These are phyloP conservation scores for Sphagnurus paluster DNA, from an alignment of 1,284 basidiomycete genomes.

Conservation along the genomic window DNA sequence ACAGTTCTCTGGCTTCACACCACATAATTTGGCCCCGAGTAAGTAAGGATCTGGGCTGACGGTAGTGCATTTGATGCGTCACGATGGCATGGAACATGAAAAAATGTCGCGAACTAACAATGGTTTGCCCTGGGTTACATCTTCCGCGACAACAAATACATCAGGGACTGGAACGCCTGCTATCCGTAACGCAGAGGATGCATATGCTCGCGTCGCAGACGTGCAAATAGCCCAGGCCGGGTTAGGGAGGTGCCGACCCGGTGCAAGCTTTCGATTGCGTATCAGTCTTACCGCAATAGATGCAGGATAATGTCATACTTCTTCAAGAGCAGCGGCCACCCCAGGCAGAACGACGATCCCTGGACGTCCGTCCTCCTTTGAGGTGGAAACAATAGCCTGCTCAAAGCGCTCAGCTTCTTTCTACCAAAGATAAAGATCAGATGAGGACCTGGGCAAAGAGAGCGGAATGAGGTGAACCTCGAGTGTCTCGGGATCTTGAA, in stretches of 20 bases:
- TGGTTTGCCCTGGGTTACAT: slow-evolving; percentile 81
- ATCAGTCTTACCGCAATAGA: background rate
- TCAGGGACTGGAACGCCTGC: slow-evolving; percentile 59
- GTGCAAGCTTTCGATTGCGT: slow-evolving; percentile 38
- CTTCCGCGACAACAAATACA: slow-evolving; percentile 76
- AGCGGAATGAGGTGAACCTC: slow-evolving; percentile 43
- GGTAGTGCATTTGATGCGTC: background rate
- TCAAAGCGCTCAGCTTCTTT: slow-evolving; percentile 69
- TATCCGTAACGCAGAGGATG: slow-evolving; percentile 49
- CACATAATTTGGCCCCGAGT: slow-evolving; percentile 64
- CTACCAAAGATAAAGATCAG: slow-evolving; percentile 33
- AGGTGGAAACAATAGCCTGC: slow-evolving; percentile 59
- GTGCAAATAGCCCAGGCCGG: slow-evolving; percentile 71
- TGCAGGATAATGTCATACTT: slow-evolving; percentile 33
- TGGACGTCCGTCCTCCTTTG: slow-evolving; percentile 47
- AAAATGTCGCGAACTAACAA: slow-evolving; percentile 42
- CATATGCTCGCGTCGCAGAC: slow-evolving; percentile 63
- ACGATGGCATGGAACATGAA: background rate
- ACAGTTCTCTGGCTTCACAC: slow-evolving; percentile 63
- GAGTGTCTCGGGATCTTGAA: slow-evolving; percentile 67
- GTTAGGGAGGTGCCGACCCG: slow-evolving; percentile 45
- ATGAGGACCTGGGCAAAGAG: background rate
- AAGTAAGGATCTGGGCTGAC: slow-evolving; percentile 83
- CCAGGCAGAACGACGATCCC: slow-evolving; percentile 70
- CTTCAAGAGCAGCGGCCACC: slow-evolving; percentile 50